A percentile compares a stretch with the other conserved stretches of the same genome.
Evolutionary conservation across 23 red algal genomes (phyloP).

Genomic region (Chondrus crispus): DNA sequence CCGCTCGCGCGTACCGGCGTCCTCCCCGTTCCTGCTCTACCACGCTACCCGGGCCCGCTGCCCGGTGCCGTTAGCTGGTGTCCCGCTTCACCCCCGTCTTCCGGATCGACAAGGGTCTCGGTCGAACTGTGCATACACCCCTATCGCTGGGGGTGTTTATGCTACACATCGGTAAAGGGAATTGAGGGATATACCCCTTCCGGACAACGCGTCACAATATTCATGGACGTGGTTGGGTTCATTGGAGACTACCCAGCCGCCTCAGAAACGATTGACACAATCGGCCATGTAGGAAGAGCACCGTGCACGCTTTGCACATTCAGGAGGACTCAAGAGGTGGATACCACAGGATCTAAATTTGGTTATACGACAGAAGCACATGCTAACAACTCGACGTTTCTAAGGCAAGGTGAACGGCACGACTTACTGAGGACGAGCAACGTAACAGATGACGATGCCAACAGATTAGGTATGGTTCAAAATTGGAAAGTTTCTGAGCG

Average conservation of each 20-base stretch:
- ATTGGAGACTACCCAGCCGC: neutral
- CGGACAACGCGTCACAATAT: neutral
- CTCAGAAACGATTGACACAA: neutral
- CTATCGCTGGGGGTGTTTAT: no score
- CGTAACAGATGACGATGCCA: neutral
- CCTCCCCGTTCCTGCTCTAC: no score
- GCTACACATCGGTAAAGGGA: no score
- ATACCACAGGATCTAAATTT: neutral
- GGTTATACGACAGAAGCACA: no score
- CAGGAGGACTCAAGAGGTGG: neutral
- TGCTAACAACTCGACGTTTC: no score
- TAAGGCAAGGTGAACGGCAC: neutral
- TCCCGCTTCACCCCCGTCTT: no score
- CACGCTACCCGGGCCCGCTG: no score
- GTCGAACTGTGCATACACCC: no score
- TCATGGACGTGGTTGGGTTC: neutral
- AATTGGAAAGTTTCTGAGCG: neutral
- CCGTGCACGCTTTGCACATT: neutral
- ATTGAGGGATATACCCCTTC: neutral
- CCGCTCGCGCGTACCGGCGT: no score
- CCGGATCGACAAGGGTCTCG: no score
- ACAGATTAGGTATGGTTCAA: neutral
- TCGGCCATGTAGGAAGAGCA: neutral
- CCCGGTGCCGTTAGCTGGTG: no score
- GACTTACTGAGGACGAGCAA: neutral